Conservation (phyloP, 305 asterid genomes). For the Fraxinus xanthoxyloides region DNA sequence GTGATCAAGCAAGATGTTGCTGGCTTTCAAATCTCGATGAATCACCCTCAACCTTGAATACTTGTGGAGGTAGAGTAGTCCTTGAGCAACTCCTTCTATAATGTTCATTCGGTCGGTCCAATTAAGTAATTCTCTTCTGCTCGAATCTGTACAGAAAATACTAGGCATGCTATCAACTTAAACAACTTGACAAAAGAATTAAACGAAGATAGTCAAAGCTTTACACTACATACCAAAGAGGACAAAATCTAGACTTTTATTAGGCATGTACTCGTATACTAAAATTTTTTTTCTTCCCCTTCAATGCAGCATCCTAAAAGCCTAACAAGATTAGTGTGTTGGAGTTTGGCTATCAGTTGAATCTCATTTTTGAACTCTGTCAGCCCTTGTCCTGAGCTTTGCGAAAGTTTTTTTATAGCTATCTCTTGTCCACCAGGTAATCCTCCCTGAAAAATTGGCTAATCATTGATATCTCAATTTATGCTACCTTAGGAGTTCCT, state of each 20-base stretch:
- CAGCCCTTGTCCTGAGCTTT: conserved; percentile 24
- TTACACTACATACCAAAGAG: conserved; percentile 14
- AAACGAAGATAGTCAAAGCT: not conserved
- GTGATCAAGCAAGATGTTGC: conserved; percentile 38
- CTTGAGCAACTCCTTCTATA: conserved; percentile 39
- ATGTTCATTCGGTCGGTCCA: conserved; percentile 28
- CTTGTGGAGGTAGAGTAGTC: conserved; percentile 33
- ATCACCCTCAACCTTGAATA: conserved; percentile 30
- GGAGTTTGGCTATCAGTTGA: conserved; percentile 24
- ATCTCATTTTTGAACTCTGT: conserved; percentile 19
- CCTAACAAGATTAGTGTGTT: conserved; percentile 26
- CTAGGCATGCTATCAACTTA: not conserved
- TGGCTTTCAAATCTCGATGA: conserved; percentile 33
- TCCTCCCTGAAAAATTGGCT: not conserved
- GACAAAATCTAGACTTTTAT: conserved; percentile 30
- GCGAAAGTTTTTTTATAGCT: conserved; percentile 34
- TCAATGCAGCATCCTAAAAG: conserved; percentile 30
- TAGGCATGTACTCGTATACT: conserved; percentile 34
- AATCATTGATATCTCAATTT: not conserved
- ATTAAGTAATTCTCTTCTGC: conserved; percentile 16
- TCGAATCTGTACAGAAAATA: conserved; percentile 11
- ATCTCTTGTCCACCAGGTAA: conserved; percentile 17
- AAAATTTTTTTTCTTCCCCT: conserved; percentile 25
- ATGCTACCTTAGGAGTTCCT: not conserved
- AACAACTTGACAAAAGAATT: not conserved